Evolutionary conservation across 2,329 filamentous ascomycete genomes (phyloP).

Genomic region (Allantophomopsis cytisporea): DNA sequence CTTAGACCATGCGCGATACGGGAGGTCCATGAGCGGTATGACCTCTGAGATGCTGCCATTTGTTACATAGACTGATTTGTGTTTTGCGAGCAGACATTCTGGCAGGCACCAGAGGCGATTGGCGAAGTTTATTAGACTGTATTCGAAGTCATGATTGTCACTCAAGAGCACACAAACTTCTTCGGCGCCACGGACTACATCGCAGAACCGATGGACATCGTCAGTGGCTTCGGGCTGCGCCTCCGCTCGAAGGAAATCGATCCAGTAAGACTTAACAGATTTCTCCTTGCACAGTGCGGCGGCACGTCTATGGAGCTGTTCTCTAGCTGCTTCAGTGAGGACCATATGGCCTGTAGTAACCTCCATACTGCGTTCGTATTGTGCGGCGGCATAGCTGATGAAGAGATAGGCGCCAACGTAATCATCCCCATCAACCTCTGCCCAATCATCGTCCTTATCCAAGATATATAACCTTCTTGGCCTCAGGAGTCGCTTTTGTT

Average conservation of each 20-base stretch:
- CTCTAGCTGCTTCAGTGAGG: not conserved
- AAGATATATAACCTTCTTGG: not conserved
- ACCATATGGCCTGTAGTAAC: no score
- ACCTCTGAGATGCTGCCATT: not conserved
- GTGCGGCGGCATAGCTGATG: not conserved
- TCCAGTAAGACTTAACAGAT: constrained; percentile 3
- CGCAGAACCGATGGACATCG: constrained; percentile 8
- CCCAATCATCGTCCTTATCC: not conserved
- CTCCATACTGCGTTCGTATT: not conserved
- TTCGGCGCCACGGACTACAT: constrained; percentile 7
- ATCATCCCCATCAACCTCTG: not conserved
- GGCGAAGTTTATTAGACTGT: constrained; percentile 2
- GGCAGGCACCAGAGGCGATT: constrained; percentile 2
- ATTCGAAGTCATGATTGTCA: not conserved
- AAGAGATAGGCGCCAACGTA: not conserved
- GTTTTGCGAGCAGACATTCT: constrained; percentile 3
- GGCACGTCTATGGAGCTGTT: constrained; percentile 1
- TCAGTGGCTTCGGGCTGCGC: constrained; percentile 1
- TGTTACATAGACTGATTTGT: not conserved
- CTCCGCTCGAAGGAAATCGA: not conserved
- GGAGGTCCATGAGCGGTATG: not conserved
- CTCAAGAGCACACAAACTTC: constrained; percentile 1
- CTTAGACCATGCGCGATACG: not conserved
- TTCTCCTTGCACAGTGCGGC: not conserved
- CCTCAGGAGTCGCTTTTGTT: not conserved